Base-by-base conservation (phyloP, 495 filamentous ascomycete species). In the Penicillium simplicissimum region DNA sequence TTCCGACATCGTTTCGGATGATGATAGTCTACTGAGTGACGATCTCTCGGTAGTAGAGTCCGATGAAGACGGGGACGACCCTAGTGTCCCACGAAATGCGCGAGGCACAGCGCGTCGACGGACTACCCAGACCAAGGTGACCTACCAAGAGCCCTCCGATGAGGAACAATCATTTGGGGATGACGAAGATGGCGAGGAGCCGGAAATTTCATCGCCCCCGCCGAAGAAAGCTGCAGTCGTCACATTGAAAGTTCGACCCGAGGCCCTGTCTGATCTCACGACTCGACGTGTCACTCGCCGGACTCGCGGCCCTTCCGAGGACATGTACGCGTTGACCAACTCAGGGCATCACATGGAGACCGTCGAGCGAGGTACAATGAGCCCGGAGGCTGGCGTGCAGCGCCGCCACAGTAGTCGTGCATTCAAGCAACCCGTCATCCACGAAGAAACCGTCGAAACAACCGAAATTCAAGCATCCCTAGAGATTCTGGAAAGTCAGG, bases 301-400 rank as follows among this genome's bases (percentile, higher is more conserved):
- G 8, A 83, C 80, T 19, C 83, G 85, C 45, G 85, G 84, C 58
- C 76, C 83, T 9, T 79, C 81, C 6, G 84, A 85, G 40, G 82
- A 88, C 15, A 80, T 89, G 14, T 76, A 87, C 43, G 86, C 82
- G 17, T 77, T 96, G 35, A 87, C 91, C 0, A 88, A 87, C 66
- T 96, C 92, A 3, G 92, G 92, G 13, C 85, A 81, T 66, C 90
- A 96, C 70, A 84, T 87, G 57, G 68, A 83, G 57, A 78, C 84
- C 14, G 77, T 87, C 33, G 73, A 82, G 58, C 77, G 82, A 33
- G 85, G 83, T 42, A 91, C 90, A 13, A 80, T 72, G 40, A 92
- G 85, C 61, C 92, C 91, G 2, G 90, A 93, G 63, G 66, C 79
- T 34, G 70, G 80, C 52, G 57, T 38, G 31, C 72, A 72, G 49